phyloP scores from a whole-genome alignment of 2,329 filamentous ascomycete genomes.

The Coniella vitis region DNA sequence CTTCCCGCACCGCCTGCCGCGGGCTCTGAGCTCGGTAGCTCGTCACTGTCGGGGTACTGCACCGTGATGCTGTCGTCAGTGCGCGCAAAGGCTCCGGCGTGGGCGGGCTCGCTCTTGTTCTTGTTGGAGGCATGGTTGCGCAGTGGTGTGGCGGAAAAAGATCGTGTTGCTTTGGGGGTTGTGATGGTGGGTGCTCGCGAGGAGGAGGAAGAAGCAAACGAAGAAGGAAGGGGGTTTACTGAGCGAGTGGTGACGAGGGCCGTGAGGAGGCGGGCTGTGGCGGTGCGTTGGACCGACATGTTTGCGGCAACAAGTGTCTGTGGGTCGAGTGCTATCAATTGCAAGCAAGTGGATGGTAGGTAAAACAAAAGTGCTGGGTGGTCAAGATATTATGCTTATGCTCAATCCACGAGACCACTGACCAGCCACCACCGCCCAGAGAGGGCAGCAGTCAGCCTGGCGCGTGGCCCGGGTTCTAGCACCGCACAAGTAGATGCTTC shows the following conservation, averaged over 20 bases:
- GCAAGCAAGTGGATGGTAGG: too few species aligned
- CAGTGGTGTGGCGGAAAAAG: conserved; percentile 3
- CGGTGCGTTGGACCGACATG: conserved; percentile 7
- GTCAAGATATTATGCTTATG: too few species aligned
- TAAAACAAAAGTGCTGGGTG: too few species aligned
- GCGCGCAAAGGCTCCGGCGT: conserved; percentile 63
- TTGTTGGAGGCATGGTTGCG: conserved; percentile 21
- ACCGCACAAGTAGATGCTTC: too few species aligned
- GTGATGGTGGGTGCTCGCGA: not conserved
- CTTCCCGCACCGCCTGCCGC: conserved; percentile 60
- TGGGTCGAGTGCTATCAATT: too few species aligned
- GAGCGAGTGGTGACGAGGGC: not conserved
- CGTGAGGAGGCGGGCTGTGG: not conserved
- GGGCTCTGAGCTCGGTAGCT: conserved; percentile 64
- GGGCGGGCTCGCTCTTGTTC: conserved; percentile 21
- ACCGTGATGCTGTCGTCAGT: conserved; percentile 74
- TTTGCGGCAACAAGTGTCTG: too few species aligned
- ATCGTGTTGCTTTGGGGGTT: not conserved
- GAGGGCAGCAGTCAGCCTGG: too few species aligned
- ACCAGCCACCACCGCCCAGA: too few species aligned
- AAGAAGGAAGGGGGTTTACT: not conserved
- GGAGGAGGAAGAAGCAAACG: not conserved
- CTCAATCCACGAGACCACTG: too few species aligned
- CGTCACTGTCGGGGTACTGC: conserved; percentile 67
- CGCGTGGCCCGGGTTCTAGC: too few species aligned